Conservation (phyloP, 148 eudicot genomes). For the Rhododendron molle region DNA sequence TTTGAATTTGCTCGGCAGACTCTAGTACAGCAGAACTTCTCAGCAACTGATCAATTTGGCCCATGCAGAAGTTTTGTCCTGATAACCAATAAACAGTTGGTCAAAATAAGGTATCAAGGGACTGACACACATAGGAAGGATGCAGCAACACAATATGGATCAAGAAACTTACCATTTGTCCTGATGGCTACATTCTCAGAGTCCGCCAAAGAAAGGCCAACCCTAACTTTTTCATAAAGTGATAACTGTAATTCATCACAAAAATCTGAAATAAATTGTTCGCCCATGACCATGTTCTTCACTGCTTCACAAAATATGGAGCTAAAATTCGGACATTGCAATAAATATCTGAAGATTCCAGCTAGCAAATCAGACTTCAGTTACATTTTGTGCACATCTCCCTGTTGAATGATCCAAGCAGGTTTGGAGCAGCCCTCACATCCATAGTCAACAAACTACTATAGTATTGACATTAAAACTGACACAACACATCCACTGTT, state of each 20-base stretch:
- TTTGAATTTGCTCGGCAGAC: constrained; percentile 16
- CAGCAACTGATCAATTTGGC: constrained; percentile 6
- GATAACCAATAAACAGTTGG: not conserved
- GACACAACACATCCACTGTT: not conserved
- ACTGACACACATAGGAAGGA: not conserved
- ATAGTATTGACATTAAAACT: not conserved
- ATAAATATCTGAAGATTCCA: constrained; percentile 5
- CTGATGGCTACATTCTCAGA: constrained; percentile 10
- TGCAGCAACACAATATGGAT: not conserved
- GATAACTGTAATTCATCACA: constrained; percentile 7
- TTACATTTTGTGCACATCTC: constrained; percentile 4
- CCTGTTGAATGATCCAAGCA: constrained; percentile 12
- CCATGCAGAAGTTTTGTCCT: constrained; percentile 16
- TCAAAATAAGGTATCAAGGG: not conserved
- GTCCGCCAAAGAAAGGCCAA: constrained; percentile 15
- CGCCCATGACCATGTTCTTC: not conserved
- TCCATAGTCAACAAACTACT: constrained; percentile 16
- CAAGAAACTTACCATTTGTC: not conserved
- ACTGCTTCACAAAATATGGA: too few species aligned
- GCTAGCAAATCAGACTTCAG: constrained; percentile 2
- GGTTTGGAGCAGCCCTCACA: constrained; percentile 12
- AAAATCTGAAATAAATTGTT: not conserved
- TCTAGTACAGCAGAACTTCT: not conserved
- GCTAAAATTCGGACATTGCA: too few species aligned
- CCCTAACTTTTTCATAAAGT: constrained; percentile 2